Conservation (phyloP, 352 stramenopile species). For the Elongisporangium senticosum region DNA sequence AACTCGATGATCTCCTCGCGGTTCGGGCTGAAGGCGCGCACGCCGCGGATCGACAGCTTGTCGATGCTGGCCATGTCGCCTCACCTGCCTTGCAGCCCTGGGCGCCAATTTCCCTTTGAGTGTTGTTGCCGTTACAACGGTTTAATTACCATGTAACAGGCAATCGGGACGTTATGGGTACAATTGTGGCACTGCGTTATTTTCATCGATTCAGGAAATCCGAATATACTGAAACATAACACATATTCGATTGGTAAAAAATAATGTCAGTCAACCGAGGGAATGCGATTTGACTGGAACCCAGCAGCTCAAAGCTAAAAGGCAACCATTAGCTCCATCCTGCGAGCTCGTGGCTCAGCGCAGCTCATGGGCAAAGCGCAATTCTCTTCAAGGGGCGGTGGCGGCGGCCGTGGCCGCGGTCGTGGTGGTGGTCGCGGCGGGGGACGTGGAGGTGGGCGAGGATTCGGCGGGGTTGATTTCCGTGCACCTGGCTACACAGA, state of each 20-base stretch:
- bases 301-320: not conserved
- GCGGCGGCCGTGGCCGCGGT: slow-evolving; percentile 21
- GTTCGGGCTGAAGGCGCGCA: slow-evolving; percentile 96
- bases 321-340: not conserved
- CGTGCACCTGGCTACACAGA: slow-evolving; percentile 69
- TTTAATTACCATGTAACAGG: not conserved
- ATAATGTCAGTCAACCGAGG: not conserved
- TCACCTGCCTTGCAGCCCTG: not conserved
- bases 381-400: slow-evolving; percentile 21
- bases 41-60: slow-evolving; percentile 98
- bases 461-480: slow-evolving; percentile 31
- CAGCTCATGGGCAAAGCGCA: slow-evolving; percentile 2
- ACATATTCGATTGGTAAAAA: not conserved
- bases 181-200: no score
- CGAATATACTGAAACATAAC: not conserved
- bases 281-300: not conserved
- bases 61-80: slow-evolving; percentile 95
- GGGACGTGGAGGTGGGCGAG: slow-evolving; percentile 12
- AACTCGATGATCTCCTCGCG: slow-evolving; percentile 96
- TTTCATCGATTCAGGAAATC: no score
- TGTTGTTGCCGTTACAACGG: not conserved
- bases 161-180: no score
- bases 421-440: slow-evolving; percentile 14
- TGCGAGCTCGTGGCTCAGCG: not conserved
- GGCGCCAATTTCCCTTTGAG: not conserved